phyloP scores from a whole-genome alignment of 805 yeast genomes.

The Starmerella powellii region DNA sequence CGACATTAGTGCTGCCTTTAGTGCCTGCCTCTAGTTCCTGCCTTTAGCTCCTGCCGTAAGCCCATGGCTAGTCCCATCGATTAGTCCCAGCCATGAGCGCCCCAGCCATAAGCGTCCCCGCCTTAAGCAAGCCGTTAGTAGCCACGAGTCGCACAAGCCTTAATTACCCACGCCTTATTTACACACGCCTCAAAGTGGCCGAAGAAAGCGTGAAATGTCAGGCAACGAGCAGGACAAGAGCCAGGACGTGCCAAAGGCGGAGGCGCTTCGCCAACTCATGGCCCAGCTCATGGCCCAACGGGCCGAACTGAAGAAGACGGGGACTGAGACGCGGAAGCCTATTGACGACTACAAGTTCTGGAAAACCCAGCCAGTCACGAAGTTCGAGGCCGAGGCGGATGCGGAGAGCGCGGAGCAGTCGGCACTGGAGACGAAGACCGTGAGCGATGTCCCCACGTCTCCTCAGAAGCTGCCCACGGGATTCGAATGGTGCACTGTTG shows the following conservation, averaged over 20 bases:
- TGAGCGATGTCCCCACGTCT: slow-evolving; percentile 55
- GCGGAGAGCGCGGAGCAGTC: slow-evolving; percentile 50
- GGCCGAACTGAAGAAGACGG: not conserved
- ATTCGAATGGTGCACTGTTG: slow-evolving; percentile 82
- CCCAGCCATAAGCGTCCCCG: too few species aligned
- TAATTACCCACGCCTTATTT: too few species aligned
- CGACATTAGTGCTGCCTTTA: too few species aligned
- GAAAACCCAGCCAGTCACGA: slow-evolving; percentile 93
- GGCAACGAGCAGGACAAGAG: not conserved
- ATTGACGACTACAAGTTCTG: slow-evolving; percentile 92
- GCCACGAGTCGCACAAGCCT: not conserved
- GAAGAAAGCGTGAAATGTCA: too few species aligned
- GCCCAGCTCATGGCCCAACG: slow-evolving; percentile 16
- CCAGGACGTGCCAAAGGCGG: slow-evolving; percentile 2
- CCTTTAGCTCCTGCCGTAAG: too few species aligned
- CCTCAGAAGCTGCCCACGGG: slow-evolving; percentile 65
- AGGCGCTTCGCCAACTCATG: slow-evolving; percentile 17
- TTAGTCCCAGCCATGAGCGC: too few species aligned
- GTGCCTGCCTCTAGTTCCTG: too few species aligned
- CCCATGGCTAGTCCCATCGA: too few species aligned
- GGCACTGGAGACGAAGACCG: slow-evolving; percentile 36
- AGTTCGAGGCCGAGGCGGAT: too few species aligned
- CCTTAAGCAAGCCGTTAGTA: too few species aligned
- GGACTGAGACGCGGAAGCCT: slow-evolving; percentile 27
- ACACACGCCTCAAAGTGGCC: too few species aligned